Base-by-base conservation (phyloP, 352 stramenopile genomes). In the Phytophthora quininea region DNA sequence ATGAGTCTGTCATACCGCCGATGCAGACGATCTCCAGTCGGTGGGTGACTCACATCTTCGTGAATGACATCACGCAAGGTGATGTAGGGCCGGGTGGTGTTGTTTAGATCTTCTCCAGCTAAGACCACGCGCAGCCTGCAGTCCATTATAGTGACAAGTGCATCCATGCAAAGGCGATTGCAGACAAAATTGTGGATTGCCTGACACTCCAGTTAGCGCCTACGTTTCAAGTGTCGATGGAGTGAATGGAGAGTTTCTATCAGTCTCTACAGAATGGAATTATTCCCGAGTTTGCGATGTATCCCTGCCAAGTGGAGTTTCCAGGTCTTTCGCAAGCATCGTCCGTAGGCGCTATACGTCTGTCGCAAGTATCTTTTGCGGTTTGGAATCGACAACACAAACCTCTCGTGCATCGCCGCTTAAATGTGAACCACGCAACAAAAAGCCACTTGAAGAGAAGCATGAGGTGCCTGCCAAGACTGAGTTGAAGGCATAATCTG, bases 1-100 rank as follows among this genome's bases (percentile, higher is more conserved):
- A 24, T 8, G 51, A 67, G 10, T 58, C 58, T n/a, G 45, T 52
- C 2, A 59, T 66, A 9, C 63, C 43, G 2, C 56, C 55, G 0
- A 47, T 70, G 38, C 12, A 14, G 1, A 42, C 9, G 3, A 35
- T 59, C 15, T 1, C 62, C 1, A n/a, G 42, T 2, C 12, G 62
- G 2, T 64, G 62, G 62, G 47, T 59, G 9, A 14, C 40, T 0
- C 30, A 43, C 24, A 63, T 37, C 24, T 14, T 47, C 3, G 54
- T 45, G 3, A 64, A 64, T 7, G 12, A 69, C 31, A 70, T 40
- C 35, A 40, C 35, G 10, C 5, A 40, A 40, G 35, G 35, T 40
- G 35, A 40, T 40, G 35, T 40, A 11, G 35, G 35, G 10, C 35
- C 5, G 10, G 35, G 35, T n/a, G n/a, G n/a, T 40, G 35, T 40